A percentile compares a stretch with the other conserved stretches of the same genome.
Conservation (phyloP, 192 early-diverging fungal species). For the Coemansia furcata region DNA sequence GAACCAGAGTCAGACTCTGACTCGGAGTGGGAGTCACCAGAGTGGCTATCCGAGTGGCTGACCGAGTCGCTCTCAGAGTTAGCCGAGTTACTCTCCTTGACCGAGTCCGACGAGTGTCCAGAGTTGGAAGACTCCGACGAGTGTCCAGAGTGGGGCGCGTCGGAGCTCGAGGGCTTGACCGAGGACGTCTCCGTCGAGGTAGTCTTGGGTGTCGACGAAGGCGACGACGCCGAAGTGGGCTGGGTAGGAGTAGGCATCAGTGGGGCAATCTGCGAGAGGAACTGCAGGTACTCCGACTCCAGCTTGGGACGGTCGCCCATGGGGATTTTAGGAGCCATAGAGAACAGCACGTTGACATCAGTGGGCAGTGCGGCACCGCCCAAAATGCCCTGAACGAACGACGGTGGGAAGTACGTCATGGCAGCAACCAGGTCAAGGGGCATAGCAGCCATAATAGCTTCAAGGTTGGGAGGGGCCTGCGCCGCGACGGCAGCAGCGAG, state of each 20-base stretch:
- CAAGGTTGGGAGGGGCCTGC: slow-evolving; percentile 25
- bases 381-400: slow-evolving; percentile 26
- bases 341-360: slow-evolving; percentile 18
- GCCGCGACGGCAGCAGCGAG: slow-evolving; percentile 7
- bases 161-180: not conserved
- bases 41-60: not conserved
- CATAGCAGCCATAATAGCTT: slow-evolving; percentile 30
- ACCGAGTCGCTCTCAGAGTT: not conserved
- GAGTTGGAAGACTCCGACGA: not conserved
- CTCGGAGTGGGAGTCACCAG: not conserved
- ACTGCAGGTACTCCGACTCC: slow-evolving; percentile 34
- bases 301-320: slow-evolving; percentile 8
- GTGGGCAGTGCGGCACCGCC: slow-evolving; percentile 31
- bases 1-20: not conserved
- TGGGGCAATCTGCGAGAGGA: slow-evolving; percentile 21
- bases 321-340: slow-evolving; percentile 24
- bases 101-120: not conserved
- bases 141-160: not conserved
- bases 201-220: not conserved
- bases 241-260: slow-evolving; percentile 19
- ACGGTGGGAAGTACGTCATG: slow-evolving; percentile 26
- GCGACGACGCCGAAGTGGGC: not conserved
- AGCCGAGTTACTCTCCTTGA: not conserved
- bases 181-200: not conserved
- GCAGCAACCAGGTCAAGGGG: slow-evolving; percentile 21